Evolutionary conservation across 306 rosid species (phyloP).

Genomic region (Rosa rugosa): DNA sequence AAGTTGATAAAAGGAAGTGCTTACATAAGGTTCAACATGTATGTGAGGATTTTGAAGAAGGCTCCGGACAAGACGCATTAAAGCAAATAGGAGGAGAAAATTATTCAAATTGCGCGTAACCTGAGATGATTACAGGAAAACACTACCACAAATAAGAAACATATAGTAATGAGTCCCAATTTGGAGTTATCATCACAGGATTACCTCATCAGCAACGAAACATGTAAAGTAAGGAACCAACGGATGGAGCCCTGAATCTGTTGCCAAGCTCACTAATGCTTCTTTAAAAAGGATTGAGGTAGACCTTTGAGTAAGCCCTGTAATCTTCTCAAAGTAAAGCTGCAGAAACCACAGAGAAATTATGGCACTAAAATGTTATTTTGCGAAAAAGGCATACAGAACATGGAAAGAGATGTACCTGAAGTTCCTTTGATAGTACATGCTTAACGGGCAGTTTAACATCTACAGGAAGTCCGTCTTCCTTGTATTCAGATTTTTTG

Average conservation of each 20-base stretch:
- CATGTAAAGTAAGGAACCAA: conserved; percentile 75
- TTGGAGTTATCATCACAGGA: conserved; percentile 13
- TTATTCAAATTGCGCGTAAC: conserved; percentile 60
- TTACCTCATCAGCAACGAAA: conserved; percentile 88
- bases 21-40: conserved; percentile 87
- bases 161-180: conserved; percentile 19
- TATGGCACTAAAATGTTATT: conserved; percentile 16
- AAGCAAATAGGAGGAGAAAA: conserved; percentile 52
- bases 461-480: conserved; percentile 69
- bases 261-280: conserved; percentile 74
- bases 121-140: conserved; percentile 47
- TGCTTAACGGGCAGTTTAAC: conserved; percentile 73
- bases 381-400: conserved; percentile 10
- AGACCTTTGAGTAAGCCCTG: conserved; percentile 56
- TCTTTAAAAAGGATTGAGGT: conserved; percentile 57
- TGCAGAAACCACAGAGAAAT: conserved; percentile 44
- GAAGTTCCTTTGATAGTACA: conserved; percentile 75
- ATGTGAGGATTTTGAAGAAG: conserved; percentile 79
- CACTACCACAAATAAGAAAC: conserved; percentile 24
- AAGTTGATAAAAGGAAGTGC: conserved; percentile 25
- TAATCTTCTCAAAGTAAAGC: conserved; percentile 84
- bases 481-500: conserved; percentile 67
- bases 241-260: conserved; percentile 86
- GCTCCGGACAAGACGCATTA: conserved; percentile 78
- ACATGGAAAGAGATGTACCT: conserved; percentile 42